phyloP scores from a whole-genome alignment of 768 basidiomycete species.

The Suillus alpinus region DNA sequence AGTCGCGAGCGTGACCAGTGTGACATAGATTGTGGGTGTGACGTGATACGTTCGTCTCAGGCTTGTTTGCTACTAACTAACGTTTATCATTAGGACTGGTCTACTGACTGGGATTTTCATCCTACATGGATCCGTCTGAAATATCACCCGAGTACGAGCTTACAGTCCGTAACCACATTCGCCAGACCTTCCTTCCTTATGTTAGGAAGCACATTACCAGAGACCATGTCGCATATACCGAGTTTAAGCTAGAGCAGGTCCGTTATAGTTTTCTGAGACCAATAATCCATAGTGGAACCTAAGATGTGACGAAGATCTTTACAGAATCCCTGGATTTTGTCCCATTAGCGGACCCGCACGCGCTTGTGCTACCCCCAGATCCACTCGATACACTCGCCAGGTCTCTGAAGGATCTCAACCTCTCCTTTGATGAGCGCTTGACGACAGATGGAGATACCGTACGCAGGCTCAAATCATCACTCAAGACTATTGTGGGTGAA shows the following conservation, averaged over 20 bases:
- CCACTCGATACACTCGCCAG: constrained; percentile 47
- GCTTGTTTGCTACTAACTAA: background rate
- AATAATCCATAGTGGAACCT: background rate
- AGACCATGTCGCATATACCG: constrained; percentile 54
- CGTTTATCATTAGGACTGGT: background rate
- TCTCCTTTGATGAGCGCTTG: constrained; percentile 48
- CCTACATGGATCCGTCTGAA: constrained; percentile 4
- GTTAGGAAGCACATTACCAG: constrained; percentile 49
- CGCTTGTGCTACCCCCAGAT: constrained; percentile 51
- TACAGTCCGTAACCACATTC: constrained; percentile 45
- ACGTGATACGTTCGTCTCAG: too few relatives aligned
- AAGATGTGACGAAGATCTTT: constrained; percentile 33
- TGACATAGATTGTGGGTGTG: background rate
- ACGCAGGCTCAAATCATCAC: constrained; percentile 15
- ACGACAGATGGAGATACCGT: constrained; percentile 25
- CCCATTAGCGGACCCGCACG: constrained; percentile 48
- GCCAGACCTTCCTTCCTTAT: constrained; percentile 52
- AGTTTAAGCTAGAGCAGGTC: constrained; percentile 47
- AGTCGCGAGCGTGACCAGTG: background rate
- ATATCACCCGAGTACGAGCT: constrained; percentile 16
- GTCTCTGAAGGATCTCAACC: constrained; percentile 29
- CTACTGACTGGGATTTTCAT: constrained; percentile 34
- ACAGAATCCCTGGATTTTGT: constrained; percentile 40
- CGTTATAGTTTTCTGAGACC: background rate
- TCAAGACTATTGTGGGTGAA: constrained; percentile 1